Evolutionary conservation across 2,329 filamentous ascomycete species (phyloP).

Genomic region (Tolypocladium endophyticum): DNA sequence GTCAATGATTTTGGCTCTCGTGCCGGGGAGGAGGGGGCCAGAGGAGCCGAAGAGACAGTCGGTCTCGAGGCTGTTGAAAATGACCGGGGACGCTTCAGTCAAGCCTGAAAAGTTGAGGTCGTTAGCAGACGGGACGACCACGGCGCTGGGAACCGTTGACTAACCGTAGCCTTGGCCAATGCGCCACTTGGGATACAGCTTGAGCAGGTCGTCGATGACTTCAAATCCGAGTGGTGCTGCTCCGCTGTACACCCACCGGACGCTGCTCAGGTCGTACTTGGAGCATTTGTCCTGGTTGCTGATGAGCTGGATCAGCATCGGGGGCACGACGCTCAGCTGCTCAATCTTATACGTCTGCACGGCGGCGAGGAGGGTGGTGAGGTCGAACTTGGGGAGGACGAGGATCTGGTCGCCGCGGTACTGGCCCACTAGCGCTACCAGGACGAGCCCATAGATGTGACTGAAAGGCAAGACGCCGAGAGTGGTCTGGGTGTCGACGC

Average conservation of each 20-base stretch:
- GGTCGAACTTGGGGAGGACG: slow-evolving; percentile 66
- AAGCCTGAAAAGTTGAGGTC: slow-evolving; percentile 37
- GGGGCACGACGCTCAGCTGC: slow-evolving; percentile 61
- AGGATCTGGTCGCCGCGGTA: slow-evolving; percentile 67
- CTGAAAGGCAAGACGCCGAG: slow-evolving; percentile 70
- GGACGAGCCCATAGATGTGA: slow-evolving; percentile 71
- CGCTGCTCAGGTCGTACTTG: slow-evolving; percentile 61
- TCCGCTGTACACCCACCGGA: slow-evolving; percentile 56
- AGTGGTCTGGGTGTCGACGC: slow-evolving; percentile 30
- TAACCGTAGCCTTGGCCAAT: slow-evolving; percentile 65
- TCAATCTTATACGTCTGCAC: slow-evolving; percentile 62
- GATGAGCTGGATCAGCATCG: slow-evolving; percentile 65
- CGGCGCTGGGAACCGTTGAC: background rate
- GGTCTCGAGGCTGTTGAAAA: slow-evolving; percentile 41
- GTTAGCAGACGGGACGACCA: rapidly evolving
- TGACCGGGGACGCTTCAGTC: slow-evolving; percentile 63
- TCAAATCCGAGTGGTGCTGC: slow-evolving; percentile 66
- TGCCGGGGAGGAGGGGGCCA: slow-evolving; percentile 54
- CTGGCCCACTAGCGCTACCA: slow-evolving; percentile 53
- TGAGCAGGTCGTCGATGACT: slow-evolving; percentile 50
- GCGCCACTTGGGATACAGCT: slow-evolving; percentile 51
- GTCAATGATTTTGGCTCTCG: slow-evolving; percentile 53
- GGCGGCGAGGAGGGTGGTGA: slow-evolving; percentile 49
- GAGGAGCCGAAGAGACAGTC: slow-evolving; percentile 62
- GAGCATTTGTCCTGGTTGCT: slow-evolving; percentile 48